Evolutionary conservation across 116 monocot genomes (phyloP).

Genomic region (Posidonia oceanica): DNA sequence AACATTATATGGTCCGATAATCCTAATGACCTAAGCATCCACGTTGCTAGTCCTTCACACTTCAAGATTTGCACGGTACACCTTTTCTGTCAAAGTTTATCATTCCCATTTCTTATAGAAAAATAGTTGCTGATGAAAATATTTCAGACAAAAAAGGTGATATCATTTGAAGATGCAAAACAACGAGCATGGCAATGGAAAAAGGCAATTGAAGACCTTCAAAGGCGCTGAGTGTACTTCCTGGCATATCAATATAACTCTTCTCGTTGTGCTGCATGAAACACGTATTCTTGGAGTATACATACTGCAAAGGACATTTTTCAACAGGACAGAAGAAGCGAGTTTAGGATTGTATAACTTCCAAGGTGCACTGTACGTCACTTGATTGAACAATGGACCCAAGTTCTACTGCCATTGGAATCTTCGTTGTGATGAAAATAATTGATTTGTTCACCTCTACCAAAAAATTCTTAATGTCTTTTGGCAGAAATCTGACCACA

Average conservation of each 20-base stretch:
- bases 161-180: slow-evolving; percentile 88
- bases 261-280: background rate
- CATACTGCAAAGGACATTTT: too few species aligned
- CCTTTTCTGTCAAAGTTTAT: background rate
- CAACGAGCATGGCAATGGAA: slow-evolving; percentile 91
- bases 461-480: too few species aligned
- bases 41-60: slow-evolving; percentile 63
- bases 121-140: background rate
- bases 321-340: too few species aligned
- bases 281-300: background rate
- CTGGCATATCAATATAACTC: too few species aligned
- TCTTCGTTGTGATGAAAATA: too few species aligned
- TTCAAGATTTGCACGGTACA: slow-evolving; percentile 90
- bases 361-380: too few species aligned
- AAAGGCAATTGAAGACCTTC: slow-evolving; percentile 75
- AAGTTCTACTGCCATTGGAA: too few species aligned
- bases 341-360: too few species aligned
- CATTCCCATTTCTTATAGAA: background rate
- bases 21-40: slow-evolving; percentile 48
- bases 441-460: too few species aligned
- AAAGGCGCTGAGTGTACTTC: slow-evolving; percentile 18
- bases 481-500: too few species aligned
- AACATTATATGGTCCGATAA: slow-evolving; percentile 74
- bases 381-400: too few species aligned
- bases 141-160: slow-evolving; percentile 74